These are phyloP conservation scores for Mycena maculata DNA, from an alignment of 768 basidiomycete genomes.

Conservation along the genomic window DNA sequence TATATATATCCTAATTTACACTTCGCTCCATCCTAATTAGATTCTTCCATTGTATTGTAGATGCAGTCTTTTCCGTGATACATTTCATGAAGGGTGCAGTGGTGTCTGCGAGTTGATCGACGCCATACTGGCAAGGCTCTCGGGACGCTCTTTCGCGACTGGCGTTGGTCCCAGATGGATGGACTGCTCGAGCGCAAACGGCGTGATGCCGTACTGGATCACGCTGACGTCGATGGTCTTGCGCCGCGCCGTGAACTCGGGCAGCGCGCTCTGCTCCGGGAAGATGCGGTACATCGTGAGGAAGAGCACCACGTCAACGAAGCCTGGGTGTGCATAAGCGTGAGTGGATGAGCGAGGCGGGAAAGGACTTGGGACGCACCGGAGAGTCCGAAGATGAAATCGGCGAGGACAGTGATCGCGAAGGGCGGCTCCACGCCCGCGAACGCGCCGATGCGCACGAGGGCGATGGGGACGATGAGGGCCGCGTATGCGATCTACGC, in stretches of 20 bases:
- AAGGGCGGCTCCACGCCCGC: conserved; percentile 18
- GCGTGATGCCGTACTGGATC: conserved; percentile 17
- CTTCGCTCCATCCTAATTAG: too few relatives aligned
- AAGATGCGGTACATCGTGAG: conserved; percentile 28
- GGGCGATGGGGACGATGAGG: conserved; percentile 27
- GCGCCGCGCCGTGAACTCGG: conserved; percentile 25
- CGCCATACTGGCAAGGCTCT: not conserved
- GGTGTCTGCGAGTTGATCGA: conserved; percentile 21
- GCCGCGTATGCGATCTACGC: conserved; percentile 30
- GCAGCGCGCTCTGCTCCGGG: conserved; percentile 22
- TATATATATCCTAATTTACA: too few relatives aligned
- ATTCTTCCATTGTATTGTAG: too few relatives aligned
- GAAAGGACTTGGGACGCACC: not conserved
- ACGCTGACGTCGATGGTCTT: conserved; percentile 29
- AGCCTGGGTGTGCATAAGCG: conserved; percentile 3
- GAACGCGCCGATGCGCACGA: conserved; percentile 21
- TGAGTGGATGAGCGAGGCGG: too few relatives aligned
- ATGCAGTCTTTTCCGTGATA: too few relatives aligned
- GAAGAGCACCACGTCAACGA: conserved; percentile 38
- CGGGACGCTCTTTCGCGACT: too few relatives aligned
- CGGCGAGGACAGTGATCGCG: conserved; percentile 21
- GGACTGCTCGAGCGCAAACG: conserved; percentile 3
- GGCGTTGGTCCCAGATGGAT: not conserved
- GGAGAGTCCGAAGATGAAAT: conserved; percentile 27
- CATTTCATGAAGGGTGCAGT: not conserved